phyloP scores from a whole-genome alignment of 495 filamentous ascomycete genomes.

The Pseudevernia furfuracea region DNA sequence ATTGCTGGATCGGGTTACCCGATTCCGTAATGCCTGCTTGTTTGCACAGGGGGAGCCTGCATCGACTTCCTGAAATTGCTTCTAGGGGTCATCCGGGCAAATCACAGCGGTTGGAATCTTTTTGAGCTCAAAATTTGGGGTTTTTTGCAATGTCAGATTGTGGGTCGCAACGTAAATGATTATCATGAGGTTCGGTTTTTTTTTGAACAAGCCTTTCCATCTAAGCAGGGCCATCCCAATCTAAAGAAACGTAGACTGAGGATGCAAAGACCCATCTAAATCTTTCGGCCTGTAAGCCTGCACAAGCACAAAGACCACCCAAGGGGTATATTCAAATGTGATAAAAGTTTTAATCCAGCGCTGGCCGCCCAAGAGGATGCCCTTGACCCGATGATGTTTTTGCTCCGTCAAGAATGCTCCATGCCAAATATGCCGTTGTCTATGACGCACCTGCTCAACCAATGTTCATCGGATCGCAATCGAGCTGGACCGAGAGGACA shows the following conservation, averaged over 20 bases:
- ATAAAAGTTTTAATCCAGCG: neutral
- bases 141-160: neutral
- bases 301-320: neutral
- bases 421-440: neutral
- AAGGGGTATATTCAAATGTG: conserved; percentile 3
- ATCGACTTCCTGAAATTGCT: neutral
- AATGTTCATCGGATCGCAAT: neutral
- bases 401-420: neutral
- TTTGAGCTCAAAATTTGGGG: neutral
- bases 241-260: neutral
- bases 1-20: neutral
- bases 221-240: too few relatives aligned
- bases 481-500: neutral
- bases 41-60: neutral
- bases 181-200: too few relatives aligned
- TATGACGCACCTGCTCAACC: neutral
- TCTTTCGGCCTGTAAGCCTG: neutral
- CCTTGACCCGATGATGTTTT: neutral
- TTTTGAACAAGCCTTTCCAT: neutral
- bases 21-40: neutral
- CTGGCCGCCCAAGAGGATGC: conserved; percentile 4
- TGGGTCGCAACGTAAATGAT: neutral
- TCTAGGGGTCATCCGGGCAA: neutral
- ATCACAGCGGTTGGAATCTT: neutral
- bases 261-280: neutral